Percentiles rank a stretch among this genome's conserved stretches.
phyloP scores from a whole-genome alignment of 441 rosid genomes.

The Populus hybrid region DNA sequence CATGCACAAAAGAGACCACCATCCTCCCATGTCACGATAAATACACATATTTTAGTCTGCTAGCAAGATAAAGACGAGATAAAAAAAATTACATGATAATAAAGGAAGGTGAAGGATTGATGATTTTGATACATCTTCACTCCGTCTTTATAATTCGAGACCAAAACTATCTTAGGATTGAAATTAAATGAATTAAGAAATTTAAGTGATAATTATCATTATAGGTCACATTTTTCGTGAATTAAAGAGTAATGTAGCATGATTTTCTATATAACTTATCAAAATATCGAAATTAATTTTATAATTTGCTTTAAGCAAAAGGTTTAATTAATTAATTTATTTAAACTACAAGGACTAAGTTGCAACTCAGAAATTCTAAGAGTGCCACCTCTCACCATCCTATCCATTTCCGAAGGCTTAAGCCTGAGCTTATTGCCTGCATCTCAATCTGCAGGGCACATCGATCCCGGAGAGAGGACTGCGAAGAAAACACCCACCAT shows the following conservation, averaged over 20 bases:
- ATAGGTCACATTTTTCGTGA: too few species aligned
- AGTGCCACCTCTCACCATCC: neutral
- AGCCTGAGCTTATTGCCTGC: neutral
- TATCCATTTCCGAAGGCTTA: neutral
- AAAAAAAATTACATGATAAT: too few species aligned
- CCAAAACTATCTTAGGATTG: too few species aligned
- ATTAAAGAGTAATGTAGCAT: neutral
- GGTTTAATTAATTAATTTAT: neutral
- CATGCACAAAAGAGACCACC: too few species aligned
- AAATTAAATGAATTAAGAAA: too few species aligned
- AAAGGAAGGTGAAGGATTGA: too few species aligned
- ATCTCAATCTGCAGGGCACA: neutral
- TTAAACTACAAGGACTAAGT: neutral
- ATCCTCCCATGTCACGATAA: too few species aligned
- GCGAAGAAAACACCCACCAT: constrained; percentile 22
- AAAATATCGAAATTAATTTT: neutral
- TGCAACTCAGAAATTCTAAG: neutral
- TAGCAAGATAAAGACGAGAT: too few species aligned
- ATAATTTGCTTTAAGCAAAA: neutral
- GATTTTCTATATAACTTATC: neutral
- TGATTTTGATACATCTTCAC: too few species aligned
- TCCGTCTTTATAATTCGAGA: too few species aligned
- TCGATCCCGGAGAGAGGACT: neutral
- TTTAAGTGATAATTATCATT: too few species aligned
- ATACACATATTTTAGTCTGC: too few species aligned